Evolutionary conservation across 352 stramenopile genomes (phyloP).

Genomic region (Pythium rishiriense): DNA sequence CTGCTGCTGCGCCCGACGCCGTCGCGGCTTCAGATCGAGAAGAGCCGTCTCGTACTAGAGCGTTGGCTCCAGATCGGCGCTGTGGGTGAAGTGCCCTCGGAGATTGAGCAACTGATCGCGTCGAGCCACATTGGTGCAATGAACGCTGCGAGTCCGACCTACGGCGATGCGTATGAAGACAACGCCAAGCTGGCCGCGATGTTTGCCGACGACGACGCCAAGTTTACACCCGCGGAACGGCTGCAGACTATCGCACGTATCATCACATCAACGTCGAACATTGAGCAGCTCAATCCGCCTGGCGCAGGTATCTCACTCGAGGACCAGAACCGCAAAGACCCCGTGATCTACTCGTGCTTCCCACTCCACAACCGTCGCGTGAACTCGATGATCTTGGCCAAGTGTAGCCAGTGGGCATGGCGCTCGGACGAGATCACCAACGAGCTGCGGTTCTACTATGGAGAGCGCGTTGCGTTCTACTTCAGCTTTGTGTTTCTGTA

Average conservation of each 20-base stretch:
- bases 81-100: slow-evolving; percentile 80
- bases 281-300: slow-evolving; percentile 74
- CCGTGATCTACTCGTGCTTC: slow-evolving; percentile 78
- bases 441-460: slow-evolving; percentile 84
- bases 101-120: slow-evolving; percentile 86
- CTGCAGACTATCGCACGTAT: slow-evolving; percentile 88
- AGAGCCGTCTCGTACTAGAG: slow-evolving; percentile 76
- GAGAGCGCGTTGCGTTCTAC: slow-evolving; percentile 84
- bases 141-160: slow-evolving; percentile 28
- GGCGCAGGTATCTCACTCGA: slow-evolving; percentile 78
- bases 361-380: slow-evolving; percentile 84
- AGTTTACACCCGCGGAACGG: slow-evolving; percentile 81
- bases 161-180: slow-evolving; percentile 29
- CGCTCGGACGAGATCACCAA: slow-evolving; percentile 81
- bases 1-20: slow-evolving; percentile 64
- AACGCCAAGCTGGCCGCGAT: slow-evolving; percentile 21
- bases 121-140: slow-evolving; percentile 63
- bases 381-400: slow-evolving; percentile 65
- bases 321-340: slow-evolving; percentile 71
- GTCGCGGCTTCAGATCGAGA: slow-evolving; percentile 72
- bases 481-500: slow-evolving; percentile 87
- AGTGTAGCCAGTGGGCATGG: slow-evolving; percentile 75
- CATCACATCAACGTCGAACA: slow-evolving; percentile 73
- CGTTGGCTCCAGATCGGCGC: slow-evolving; percentile 86
- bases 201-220: slow-evolving; percentile 52